phyloP scores from a whole-genome alignment of 257 asterid genomes.

The Gynochthodes officinalis region DNA sequence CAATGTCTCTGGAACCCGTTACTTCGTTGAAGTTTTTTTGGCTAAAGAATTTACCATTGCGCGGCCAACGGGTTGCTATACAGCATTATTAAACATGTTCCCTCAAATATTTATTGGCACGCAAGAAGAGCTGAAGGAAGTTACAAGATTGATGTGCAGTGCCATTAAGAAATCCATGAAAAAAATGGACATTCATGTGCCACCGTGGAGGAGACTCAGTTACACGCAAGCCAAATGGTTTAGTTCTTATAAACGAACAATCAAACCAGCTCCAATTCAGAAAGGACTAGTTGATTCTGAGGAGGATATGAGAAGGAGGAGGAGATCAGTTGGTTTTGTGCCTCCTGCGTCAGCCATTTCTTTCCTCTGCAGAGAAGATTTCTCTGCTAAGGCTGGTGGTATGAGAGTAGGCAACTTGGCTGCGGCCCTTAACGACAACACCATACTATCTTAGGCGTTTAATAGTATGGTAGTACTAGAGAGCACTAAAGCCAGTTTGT shows the following conservation, averaged over 20 bases:
- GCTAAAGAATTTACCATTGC: conserved; percentile 70
- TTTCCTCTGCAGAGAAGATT: conserved; percentile 32
- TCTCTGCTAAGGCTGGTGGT: conserved; percentile 17
- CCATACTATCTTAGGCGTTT: background rate
- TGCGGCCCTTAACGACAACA: conserved; percentile 28
- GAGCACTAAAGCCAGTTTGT: background rate
- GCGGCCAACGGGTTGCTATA: conserved; percentile 47
- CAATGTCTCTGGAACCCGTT: conserved; percentile 34
- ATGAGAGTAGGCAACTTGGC: conserved; percentile 51
- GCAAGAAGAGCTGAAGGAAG: conserved; percentile 45
- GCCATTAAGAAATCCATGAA: conserved; percentile 61
- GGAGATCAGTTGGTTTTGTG: conserved; percentile 47
- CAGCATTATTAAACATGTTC: conserved; percentile 36
- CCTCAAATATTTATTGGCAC: conserved; percentile 47
- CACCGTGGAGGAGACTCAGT: conserved; percentile 81
- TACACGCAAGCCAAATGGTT: conserved; percentile 78
- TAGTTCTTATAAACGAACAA: conserved; percentile 49
- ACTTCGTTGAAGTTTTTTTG: conserved; percentile 49
- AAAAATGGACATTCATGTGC: conserved; percentile 42
- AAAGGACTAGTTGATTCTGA: background rate
- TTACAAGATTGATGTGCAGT: conserved; percentile 54
- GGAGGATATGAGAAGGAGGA: conserved; percentile 14
- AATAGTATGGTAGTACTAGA: too few species aligned
- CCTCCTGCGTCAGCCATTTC: conserved; percentile 27
- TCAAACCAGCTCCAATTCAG: conserved; percentile 23